Evolutionary conservation across 2,329 filamentous ascomycete species (phyloP).

Genomic region (Tolypocladium capitatum): DNA sequence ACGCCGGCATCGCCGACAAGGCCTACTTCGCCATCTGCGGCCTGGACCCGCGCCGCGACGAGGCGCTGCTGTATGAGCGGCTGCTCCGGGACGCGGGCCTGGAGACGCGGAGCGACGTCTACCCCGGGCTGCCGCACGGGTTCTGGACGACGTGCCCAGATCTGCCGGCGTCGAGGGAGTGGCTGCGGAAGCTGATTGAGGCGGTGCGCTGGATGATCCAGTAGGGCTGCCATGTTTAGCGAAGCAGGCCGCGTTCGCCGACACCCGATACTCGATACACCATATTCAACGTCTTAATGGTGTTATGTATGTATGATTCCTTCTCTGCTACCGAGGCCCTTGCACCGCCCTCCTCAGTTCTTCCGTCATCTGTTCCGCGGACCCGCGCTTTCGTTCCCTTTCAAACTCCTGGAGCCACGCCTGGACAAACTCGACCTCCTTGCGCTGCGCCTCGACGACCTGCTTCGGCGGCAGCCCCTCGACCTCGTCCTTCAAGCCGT

Average conservation of each 20-base stretch:
- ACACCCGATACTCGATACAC: neutral
- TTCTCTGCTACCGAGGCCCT: neutral
- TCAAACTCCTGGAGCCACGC: constrained; percentile 51
- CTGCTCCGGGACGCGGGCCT: constrained; percentile 18
- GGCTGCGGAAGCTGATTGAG: constrained; percentile 15
- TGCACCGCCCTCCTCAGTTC: neutral
- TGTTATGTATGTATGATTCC: neutral
- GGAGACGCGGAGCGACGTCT: constrained; percentile 24
- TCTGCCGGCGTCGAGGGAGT: constrained; percentile 15
- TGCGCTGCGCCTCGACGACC: constrained; percentile 43
- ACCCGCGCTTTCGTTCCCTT: neutral
- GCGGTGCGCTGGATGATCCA: constrained; percentile 10
- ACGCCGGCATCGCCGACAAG: constrained; percentile 15
- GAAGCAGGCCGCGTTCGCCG: neutral
- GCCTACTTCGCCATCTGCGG: constrained; percentile 34
- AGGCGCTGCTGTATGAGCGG: constrained; percentile 32
- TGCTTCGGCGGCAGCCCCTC: constrained; percentile 41
- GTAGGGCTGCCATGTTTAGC: neutral
- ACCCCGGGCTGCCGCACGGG: constrained; percentile 26
- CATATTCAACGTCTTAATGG: neutral
- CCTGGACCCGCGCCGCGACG: constrained; percentile 33
- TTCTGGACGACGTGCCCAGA: constrained; percentile 25
- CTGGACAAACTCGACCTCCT: constrained; percentile 48
- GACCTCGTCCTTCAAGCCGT: constrained; percentile 38
- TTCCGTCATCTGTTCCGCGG: neutral